A percentile compares a stretch with the other conserved stretches of the same genome.
phyloP scores from a whole-genome alignment of 148 eudicot species.

The Heliamphora exappendiculata region DNA sequence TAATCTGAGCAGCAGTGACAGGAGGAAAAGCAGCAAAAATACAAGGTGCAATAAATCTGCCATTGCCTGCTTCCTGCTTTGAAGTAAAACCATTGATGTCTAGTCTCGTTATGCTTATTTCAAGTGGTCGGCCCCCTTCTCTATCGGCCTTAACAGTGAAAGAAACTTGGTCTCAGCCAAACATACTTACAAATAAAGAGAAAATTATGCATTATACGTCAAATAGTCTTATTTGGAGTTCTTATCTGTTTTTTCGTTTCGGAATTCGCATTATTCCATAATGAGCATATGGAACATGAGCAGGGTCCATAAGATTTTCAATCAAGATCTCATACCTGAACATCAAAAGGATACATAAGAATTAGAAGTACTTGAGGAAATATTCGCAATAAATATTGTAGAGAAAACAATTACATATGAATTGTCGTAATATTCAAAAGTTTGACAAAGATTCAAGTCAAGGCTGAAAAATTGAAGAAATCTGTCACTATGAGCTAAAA shows the following conservation, averaged over 20 bases:
- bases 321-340: constrained; percentile 73
- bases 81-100: constrained; percentile 55
- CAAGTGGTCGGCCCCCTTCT: constrained; percentile 85
- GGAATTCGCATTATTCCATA: constrained; percentile 54
- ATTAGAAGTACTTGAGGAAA: constrained; percentile 1
- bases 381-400: background rate
- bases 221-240: background rate
- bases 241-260: constrained; percentile 33
- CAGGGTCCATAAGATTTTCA: constrained; percentile 96
- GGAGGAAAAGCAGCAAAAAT: constrained; percentile 36
- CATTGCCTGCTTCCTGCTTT: constrained; percentile 33
- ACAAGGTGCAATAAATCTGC: constrained; percentile 63
- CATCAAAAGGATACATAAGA: constrained; percentile 10
- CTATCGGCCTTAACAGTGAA: constrained; percentile 58
- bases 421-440: background rate
- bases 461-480: background rate
- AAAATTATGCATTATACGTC: background rate
- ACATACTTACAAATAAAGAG: background rate
- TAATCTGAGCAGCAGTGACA: constrained; percentile 17
- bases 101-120: constrained; percentile 40
- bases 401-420: background rate
- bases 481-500: background rate
- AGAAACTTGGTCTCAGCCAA: constrained; percentile 18
- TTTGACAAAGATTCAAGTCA: background rate
- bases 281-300: constrained; percentile 93